phyloP scores from a whole-genome alignment of 2,329 filamentous ascomycete species.

The Cercospora sp. region DNA sequence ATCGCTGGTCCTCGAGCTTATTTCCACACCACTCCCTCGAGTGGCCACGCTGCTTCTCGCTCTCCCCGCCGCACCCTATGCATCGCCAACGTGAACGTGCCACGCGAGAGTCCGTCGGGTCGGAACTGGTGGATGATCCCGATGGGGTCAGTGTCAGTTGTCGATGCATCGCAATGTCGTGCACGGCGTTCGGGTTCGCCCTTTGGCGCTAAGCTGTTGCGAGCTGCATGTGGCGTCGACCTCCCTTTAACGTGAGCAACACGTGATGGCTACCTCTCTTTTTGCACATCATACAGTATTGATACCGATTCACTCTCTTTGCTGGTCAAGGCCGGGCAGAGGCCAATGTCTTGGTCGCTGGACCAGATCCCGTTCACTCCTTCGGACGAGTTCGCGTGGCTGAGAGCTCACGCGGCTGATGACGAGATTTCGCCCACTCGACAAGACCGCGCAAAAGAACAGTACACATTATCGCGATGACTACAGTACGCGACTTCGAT shows the following conservation, averaged over 20 bases:
- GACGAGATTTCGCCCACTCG: neutral
- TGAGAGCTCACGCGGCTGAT: neutral
- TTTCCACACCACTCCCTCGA: neutral
- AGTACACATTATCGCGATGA: neutral
- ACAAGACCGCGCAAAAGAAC: neutral
- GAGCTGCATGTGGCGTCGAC: neutral
- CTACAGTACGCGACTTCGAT: constrained; percentile 22
- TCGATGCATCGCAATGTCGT: neutral
- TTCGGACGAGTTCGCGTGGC: neutral
- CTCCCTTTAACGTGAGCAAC: neutral
- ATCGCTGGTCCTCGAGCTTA: neutral
- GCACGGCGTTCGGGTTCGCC: neutral
- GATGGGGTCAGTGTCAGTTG: neutral
- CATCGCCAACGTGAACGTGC: neutral
- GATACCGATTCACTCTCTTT: neutral
- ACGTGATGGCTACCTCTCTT: neutral
- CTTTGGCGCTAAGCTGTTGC: neutral
- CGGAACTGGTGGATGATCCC: neutral
- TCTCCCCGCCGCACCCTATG: neutral
- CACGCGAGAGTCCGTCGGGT: neutral
- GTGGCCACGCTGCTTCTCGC: neutral
- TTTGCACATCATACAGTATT: neutral
- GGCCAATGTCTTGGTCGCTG: neutral
- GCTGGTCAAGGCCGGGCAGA: neutral
- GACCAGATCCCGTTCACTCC: neutral